These are phyloP conservation scores for Canna indica DNA, from an alignment of 176 grass and related monocot genomes.

Conservation along the genomic window DNA sequence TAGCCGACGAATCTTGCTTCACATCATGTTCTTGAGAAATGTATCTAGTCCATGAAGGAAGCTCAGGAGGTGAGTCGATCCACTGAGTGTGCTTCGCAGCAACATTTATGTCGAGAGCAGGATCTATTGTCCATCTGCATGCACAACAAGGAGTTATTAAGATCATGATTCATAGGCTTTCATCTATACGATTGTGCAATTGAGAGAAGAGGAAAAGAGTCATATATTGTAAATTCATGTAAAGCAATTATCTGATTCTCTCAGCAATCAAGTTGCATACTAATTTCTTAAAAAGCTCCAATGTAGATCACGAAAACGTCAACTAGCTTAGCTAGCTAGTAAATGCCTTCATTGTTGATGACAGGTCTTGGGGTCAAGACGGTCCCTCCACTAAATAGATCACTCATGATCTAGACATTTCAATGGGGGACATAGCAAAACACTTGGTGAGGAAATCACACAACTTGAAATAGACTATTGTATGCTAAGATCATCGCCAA, in stretches of 20 bases:
- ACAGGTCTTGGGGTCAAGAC: too few relatives aligned
- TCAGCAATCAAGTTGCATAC: too few relatives aligned
- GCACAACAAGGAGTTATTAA: background rate
- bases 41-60: background rate
- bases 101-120: constrained; percentile 28
- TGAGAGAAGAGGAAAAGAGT: background rate
- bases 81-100: constrained; percentile 16
- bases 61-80: constrained; percentile 20
- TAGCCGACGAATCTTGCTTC: too few relatives aligned
- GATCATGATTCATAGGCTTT: background rate
- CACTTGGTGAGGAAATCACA: background rate
- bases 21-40: background rate
- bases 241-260: too few relatives aligned
- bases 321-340: too few relatives aligned
- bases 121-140: constrained; percentile 51
- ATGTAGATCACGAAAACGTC: too few relatives aligned
- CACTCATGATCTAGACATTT: too few relatives aligned
- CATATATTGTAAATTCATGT: background rate
- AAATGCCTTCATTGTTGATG: too few relatives aligned
- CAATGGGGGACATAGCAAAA: background rate
- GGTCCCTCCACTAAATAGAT: too few relatives aligned
- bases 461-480: too few relatives aligned
- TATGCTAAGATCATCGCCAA: background rate
- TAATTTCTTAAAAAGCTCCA: too few relatives aligned
- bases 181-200: background rate